Evolutionary conservation across 164 flowering plant species (phyloP), one percentile per base, ranked within the genome.

Genomic region (Warburgia ugandensis): DNA sequence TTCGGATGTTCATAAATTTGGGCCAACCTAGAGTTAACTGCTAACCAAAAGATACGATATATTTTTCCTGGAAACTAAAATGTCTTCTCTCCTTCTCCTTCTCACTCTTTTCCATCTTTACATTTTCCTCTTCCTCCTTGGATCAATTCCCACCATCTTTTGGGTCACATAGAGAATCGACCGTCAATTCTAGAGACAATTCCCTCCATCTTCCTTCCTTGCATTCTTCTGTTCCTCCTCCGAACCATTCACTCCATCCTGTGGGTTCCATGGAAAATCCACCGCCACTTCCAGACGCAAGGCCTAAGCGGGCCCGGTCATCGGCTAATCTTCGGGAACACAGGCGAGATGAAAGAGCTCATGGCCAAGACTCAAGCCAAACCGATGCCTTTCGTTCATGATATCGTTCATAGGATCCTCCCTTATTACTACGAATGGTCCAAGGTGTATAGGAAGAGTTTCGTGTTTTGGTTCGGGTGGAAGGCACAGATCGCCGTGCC

Each of bases 281-380:
- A 30, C 1, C 29, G 16, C 30, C 48, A 58, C 31, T 58, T 58
- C 41, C n/a, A 44, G 5, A 29, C 48, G 12, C 55, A 58, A 16
- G 61, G 61, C 38, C 44, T 58, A 19, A 10, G 39, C 13, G 33
- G 65, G 73, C 53, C 68, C 5, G 58, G 69, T 45, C 52, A 48
- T 48, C 27, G 41, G 66, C 44, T 50, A 73, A 9, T 37, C 43
- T 12, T 65, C 60, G 45, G 80, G 55, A 62, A 61, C 73, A 14
- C 28, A 48, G 23, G 42, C 55, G 5, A 57, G 53, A 32, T 73
- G 53, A 26, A 45, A 11, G 5, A 31, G 11, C 26, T 49, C 22
- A 40, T 29, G 13, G 30, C 26, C 19, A 22, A 25, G 29, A 55
- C 48, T 5, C 41, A 49, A 26, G 2, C 39, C 6, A 38, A 49